Evolutionary conservation across 192 early-diverging fungal genomes (phyloP).

Genomic region (Powellomyces hirtus): DNA sequence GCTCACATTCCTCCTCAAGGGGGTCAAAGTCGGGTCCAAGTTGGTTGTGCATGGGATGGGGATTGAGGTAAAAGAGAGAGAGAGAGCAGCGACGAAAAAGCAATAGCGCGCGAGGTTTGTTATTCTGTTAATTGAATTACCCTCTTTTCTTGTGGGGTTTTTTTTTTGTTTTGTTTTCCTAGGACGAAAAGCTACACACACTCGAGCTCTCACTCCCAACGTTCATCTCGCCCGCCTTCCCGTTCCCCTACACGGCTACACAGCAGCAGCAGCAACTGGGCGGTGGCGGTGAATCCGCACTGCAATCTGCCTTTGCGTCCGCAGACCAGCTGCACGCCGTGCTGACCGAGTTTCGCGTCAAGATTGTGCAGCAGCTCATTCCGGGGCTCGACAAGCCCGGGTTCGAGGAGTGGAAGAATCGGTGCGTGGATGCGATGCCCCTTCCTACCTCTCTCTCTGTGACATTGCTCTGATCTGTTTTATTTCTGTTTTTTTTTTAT

Average conservation of each 20-base stretch:
- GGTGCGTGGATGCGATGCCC: not conserved
- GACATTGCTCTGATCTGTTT: too few relatives aligned
- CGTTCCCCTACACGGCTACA: slow-evolving; percentile 37
- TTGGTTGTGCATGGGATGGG: slow-evolving; percentile 64
- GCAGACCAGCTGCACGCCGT: slow-evolving; percentile 56
- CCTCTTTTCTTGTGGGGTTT: too few relatives aligned
- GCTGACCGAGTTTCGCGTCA: slow-evolving; percentile 57
- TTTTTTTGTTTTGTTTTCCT: too few relatives aligned
- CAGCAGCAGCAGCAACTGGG: too few relatives aligned
- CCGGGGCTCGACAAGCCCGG: slow-evolving; percentile 71
- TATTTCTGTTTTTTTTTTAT: too few relatives aligned
- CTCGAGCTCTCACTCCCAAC: slow-evolving; percentile 27
- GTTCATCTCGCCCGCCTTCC: slow-evolving; percentile 18
- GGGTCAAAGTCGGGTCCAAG: slow-evolving; percentile 58
- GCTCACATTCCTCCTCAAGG: slow-evolving; percentile 67
- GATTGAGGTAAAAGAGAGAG: slow-evolving; percentile 66
- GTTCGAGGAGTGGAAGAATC: slow-evolving; percentile 49
- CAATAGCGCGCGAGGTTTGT: too few relatives aligned
- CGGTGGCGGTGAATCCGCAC: not conserved
- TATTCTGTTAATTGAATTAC: too few relatives aligned
- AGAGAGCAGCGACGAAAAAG: too few relatives aligned
- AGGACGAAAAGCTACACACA: slow-evolving; percentile 43
- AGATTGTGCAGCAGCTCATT: slow-evolving; percentile 64
- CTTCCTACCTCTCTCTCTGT: not conserved
- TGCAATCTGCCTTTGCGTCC: slow-evolving; percentile 52